Evolutionary conservation across 2,329 filamentous ascomycete genomes (phyloP).

Genomic region (Sporothrix globosa): DNA sequence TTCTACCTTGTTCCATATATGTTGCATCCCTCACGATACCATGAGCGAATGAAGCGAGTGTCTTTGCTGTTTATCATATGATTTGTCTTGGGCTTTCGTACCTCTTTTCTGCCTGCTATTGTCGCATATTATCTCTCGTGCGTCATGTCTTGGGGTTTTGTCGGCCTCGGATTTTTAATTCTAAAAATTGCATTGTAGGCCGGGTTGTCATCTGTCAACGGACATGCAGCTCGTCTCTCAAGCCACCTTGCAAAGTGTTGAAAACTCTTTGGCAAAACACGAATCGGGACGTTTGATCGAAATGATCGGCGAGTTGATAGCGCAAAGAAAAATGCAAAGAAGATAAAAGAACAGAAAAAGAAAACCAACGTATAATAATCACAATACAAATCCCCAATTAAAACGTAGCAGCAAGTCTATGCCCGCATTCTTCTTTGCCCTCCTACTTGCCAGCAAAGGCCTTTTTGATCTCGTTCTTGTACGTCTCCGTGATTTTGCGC

Average conservation of each 20-base stretch:
- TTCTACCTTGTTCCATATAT: conserved; percentile 10
- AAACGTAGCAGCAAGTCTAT: neutral
- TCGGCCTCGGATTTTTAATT: neutral
- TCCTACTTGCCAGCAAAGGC: conserved; percentile 40
- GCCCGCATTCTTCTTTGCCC: neutral
- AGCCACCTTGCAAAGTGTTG: neutral
- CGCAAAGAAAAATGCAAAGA: neutral
- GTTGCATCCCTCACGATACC: conserved; percentile 27
- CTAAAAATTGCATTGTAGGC: neutral
- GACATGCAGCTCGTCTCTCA: neutral
- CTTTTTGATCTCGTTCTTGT: conserved; percentile 56
- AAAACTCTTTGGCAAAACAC: neutral
- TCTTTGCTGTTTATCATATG: neutral
- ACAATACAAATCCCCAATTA: no score
- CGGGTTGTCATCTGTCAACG: neutral
- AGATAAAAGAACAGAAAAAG: neutral
- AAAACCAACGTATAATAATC: no score
- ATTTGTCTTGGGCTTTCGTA: neutral
- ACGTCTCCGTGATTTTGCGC: conserved; percentile 54
- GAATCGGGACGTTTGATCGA: neutral
- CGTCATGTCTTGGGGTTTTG: neutral
- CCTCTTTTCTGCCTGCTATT: neutral
- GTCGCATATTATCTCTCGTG: neutral
- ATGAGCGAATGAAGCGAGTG: conserved; percentile 24
- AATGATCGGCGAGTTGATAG: no score